Conservation (phyloP, 495 filamentous ascomycete genomes). For the Penicillium lagena region DNA sequence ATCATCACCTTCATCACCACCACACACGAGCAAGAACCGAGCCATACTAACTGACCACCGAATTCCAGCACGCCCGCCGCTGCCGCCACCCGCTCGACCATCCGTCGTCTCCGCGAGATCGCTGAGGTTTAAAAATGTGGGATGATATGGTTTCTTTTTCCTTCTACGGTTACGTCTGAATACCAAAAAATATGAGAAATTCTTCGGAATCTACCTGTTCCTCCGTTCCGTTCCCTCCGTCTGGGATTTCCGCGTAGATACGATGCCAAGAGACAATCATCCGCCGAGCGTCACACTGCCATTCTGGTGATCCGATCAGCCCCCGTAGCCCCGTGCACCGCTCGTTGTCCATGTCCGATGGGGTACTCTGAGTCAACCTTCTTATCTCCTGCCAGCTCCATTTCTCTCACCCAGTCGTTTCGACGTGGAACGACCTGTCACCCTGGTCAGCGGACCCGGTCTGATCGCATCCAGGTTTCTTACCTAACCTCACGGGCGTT, state of each 20-base stretch:
- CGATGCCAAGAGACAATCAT: too few relatives aligned
- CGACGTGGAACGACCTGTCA: too few relatives aligned
- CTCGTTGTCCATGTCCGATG: too few relatives aligned
- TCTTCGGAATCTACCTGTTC: conserved; percentile 25
- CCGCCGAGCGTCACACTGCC: neutral
- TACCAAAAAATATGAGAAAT: conserved; percentile 36
- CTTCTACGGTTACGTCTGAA: conserved; percentile 35
- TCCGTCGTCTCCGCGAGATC: conserved; percentile 96
- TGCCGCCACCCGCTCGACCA: conserved; percentile 92
- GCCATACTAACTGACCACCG: conserved; percentile 12
- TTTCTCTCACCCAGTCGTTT: too few relatives aligned
- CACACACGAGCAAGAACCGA: neutral
- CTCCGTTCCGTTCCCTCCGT: neutral
- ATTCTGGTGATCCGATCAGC: neutral
- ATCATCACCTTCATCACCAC: neutral
- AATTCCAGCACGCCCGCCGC: conserved; percentile 82
- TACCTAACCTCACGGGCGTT: too few relatives aligned
- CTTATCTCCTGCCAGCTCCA: too few relatives aligned
- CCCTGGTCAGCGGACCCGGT: too few relatives aligned
- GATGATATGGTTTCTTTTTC: conserved; percentile 36
- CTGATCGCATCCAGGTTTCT: too few relatives aligned
- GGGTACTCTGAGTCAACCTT: too few relatives aligned
- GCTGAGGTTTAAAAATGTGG: conserved; percentile 74
- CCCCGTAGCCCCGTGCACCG: neutral
- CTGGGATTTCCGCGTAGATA: conserved; percentile 2